These are phyloP conservation scores for Alopecurus myosuroides DNA, from an alignment of 176 grass and related monocot species.

Conservation along the genomic window DNA sequence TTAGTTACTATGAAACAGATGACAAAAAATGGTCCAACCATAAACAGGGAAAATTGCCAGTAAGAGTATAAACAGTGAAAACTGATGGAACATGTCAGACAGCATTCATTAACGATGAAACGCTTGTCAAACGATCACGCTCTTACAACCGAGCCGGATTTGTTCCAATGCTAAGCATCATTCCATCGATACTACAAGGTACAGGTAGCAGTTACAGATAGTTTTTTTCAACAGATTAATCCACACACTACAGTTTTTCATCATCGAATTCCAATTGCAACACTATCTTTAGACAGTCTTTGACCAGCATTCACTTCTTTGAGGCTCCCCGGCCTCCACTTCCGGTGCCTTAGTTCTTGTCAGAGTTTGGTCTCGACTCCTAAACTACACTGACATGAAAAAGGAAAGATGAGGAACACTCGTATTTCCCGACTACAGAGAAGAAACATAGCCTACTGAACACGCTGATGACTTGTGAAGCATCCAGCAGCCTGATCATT, in stretches of 20 bases:
- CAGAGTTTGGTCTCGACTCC: not conserved
- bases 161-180: not conserved
- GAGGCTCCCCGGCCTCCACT: not conserved
- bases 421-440: not conserved
- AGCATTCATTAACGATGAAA: not conserved
- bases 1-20: no score
- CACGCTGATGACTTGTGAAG: not conserved
- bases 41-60: not conserved
- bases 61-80: no score
- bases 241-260: not conserved
- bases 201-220: no score
- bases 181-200: not conserved
- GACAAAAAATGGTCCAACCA: no score
- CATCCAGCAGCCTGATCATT: not conserved
- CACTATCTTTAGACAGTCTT: not conserved
- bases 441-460: not conserved
- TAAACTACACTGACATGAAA: not conserved
- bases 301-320: not conserved
- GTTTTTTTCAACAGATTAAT: not conserved
- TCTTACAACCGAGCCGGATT: not conserved
- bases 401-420: not conserved
- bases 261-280: not conserved
- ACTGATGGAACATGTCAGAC: not conserved
- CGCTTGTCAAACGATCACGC: not conserved
- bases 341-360: not conserved